Base-by-base conservation (phyloP, 2,329 filamentous ascomycete genomes). In the Escovopsis sp. region DNA sequence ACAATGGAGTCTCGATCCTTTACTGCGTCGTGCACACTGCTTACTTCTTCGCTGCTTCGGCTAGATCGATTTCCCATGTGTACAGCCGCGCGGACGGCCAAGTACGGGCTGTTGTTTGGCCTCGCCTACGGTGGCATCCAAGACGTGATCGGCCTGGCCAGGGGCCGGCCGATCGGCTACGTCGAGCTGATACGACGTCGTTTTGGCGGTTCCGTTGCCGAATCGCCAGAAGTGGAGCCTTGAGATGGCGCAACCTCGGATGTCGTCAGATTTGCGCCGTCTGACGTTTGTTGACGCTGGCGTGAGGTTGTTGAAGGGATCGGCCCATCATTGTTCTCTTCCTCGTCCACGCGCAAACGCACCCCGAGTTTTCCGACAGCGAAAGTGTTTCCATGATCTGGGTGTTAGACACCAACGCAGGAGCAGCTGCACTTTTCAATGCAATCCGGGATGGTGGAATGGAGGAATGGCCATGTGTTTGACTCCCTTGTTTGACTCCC, bases 111-210 rank as follows among this genome's bases (percentile, higher is more conserved):
- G 37, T 67, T 82, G 50, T 79, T 87, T 49, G 88, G 89, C 15
- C 56, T 94, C 31, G 74, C 67, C 7, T 96, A 86, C 61, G 89
- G 89, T 20, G 66, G 89, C 32, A 59, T 81, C 44, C 88, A 96
- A 62, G 89, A 96, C 63, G 63, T 70, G 10, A 59, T 91, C 30
- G 76, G 77, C 41, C 67, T 79, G 45, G 63, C 76, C 40, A 80
- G 76, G 57, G 86, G 85, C 42, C 78, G 83, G 52, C 74, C 70
- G 42, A 74, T 88, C 30, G 76, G 76, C 15, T 94, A 93, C 57
- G 65, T 93, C 46, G 78, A 85, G 44, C 83, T 77, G 51, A 51
- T 80, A 41, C 64, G 71, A 49, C 65, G 68, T 46, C 66, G 20
- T 25, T 38, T 41, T 41, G 46, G 34, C 27, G 45, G 41, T 42